Conservation (phyloP, 163 green algal genomes). For the Volvox carteri region DNA sequence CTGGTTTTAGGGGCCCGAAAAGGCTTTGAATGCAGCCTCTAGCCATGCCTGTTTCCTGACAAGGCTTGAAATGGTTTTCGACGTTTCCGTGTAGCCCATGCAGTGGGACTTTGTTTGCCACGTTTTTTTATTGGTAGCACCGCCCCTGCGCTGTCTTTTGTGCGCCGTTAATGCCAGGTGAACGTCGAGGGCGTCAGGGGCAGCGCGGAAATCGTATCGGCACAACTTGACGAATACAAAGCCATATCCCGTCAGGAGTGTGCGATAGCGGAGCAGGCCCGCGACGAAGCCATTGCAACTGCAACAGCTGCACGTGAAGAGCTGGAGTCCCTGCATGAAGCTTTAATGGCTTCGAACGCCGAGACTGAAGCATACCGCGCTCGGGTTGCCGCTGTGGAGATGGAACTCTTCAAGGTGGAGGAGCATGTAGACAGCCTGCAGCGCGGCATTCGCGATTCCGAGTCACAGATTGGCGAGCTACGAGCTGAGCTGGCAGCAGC, state of each 20-base stretch:
- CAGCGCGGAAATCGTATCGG: neutral
- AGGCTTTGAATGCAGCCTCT: no score
- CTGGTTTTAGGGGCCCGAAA: neutral
- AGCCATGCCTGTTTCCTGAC: no score
- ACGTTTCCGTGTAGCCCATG: no score
- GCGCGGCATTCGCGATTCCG: neutral
- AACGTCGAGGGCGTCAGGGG: slow-evolving; percentile 1
- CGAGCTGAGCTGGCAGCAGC: slow-evolving; percentile 24
- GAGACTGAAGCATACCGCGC: slow-evolving; percentile 5
- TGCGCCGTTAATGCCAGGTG: neutral
- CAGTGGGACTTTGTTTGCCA: no score
- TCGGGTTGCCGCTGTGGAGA: slow-evolving; percentile 17
- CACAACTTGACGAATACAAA: slow-evolving; percentile 25
- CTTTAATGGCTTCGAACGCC: neutral
- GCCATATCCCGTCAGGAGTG: neutral
- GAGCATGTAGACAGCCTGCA: neutral
- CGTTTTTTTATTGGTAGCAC: no score
- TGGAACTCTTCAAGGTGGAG: slow-evolving; percentile 12
- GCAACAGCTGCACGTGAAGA: neutral
- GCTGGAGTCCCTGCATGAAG: neutral
- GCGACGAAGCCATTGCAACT: neutral
- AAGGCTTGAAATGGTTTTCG: no score
- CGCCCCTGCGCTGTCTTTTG: no score
- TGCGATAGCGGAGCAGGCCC: neutral
- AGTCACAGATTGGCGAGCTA: slow-evolving; percentile 15